These are phyloP conservation scores for Scenedesmus sp. DNA, from an alignment of 163 green algal genomes.

Conservation along the genomic window DNA sequence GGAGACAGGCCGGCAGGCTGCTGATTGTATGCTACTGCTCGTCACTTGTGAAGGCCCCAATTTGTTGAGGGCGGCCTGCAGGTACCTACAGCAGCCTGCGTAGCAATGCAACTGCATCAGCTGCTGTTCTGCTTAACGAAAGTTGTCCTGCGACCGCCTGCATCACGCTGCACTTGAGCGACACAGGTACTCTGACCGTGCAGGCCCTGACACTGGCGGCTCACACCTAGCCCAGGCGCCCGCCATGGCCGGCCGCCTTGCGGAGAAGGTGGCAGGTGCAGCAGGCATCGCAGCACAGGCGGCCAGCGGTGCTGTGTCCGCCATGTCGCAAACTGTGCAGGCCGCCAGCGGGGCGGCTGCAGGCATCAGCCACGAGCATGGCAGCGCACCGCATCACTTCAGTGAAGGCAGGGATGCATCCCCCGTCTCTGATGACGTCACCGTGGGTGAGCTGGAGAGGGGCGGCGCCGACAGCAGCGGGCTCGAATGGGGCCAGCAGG, in stretches of 20 bases:
- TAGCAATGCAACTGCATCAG: no score
- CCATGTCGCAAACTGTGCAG: constrained; percentile 16
- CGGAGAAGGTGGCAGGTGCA: constrained; percentile 29
- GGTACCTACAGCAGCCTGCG: no score
- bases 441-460: background rate
- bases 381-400: background rate
- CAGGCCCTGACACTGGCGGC: constrained; percentile 14
- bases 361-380: background rate
- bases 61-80: no score
- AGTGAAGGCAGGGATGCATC: background rate
- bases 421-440: constrained; percentile 9
- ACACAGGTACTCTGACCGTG: constrained; percentile 1
- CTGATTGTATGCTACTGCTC: no score
- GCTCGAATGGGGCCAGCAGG: background rate
- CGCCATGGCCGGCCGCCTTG: background rate
- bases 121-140: background rate
- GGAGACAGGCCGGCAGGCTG: no score
- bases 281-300: background rate
- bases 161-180: background rate
- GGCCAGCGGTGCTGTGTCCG: constrained; percentile 8
- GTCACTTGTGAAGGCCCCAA: no score
- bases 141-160: background rate
- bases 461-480: background rate
- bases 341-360: background rate
- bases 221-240: background rate